These are phyloP conservation scores for Theileria orientalis DNA, from an alignment of 169 alveolate species.

Conservation along the genomic window DNA sequence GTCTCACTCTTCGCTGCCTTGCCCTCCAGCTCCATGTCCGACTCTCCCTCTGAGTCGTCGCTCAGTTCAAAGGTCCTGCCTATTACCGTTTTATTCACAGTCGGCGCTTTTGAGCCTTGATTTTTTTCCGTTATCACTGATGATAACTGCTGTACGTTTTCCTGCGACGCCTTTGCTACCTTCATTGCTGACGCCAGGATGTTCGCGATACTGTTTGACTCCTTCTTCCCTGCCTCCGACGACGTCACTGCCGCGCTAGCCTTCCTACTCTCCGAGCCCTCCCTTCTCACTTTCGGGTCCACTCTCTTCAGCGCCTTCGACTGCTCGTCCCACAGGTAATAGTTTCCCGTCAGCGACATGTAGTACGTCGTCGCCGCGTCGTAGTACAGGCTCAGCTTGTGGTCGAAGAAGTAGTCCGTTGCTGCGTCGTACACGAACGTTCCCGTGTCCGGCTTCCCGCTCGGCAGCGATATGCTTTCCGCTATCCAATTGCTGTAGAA, in stretches of 20 bases:
- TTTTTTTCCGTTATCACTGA: slow-evolving; percentile 3
- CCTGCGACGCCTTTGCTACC: slow-evolving; percentile 56
- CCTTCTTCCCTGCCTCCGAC: neutral
- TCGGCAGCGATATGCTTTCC: slow-evolving; percentile 17
- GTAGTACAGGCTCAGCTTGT: slow-evolving; percentile 52
- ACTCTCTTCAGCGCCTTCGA: slow-evolving; percentile 34
- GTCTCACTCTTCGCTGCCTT: neutral
- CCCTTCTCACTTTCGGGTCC: neutral
- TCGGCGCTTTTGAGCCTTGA: neutral
- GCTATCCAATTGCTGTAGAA: slow-evolving; percentile 41
- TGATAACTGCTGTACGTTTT: slow-evolving; percentile 8
- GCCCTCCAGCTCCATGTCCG: slow-evolving; percentile 50
- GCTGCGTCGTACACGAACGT: slow-evolving; percentile 29
- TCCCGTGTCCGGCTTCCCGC: slow-evolving; percentile 57
- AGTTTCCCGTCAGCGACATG: slow-evolving; percentile 68
- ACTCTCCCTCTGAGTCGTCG: slow-evolving; percentile 39
- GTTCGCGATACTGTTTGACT: slow-evolving; percentile 1
- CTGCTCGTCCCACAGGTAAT: slow-evolving; percentile 66
- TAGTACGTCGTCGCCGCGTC: slow-evolving; percentile 74
- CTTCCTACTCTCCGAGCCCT: neutral
- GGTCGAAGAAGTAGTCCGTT: slow-evolving; percentile 51
- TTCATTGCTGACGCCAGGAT: slow-evolving; percentile 49
- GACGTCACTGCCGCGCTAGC: neutral
- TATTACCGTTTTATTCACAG: neutral
- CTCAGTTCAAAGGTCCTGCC: slow-evolving; percentile 22